These are phyloP conservation scores for Paecilomyces formosus DNA, from an alignment of 2,329 filamentous ascomycete species.

Conservation along the genomic window DNA sequence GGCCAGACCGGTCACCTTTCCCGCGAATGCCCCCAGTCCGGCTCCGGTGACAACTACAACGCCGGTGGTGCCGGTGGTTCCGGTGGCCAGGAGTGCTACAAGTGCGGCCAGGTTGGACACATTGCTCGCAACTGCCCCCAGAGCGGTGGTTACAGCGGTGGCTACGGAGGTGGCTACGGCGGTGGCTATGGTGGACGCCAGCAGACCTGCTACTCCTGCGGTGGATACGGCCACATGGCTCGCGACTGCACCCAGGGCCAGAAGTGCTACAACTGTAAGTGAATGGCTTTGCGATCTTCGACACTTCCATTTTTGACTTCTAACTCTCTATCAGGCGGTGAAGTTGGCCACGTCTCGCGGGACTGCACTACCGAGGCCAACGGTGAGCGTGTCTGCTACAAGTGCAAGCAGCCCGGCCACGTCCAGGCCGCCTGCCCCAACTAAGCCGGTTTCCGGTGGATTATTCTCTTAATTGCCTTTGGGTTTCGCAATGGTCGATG, in stretches of 20 bases:
- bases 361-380: conserved; percentile 92
- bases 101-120: conserved; percentile 94
- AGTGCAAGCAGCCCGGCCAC: conserved; percentile 80
- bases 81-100: conserved; percentile 77
- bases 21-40: conserved; percentile 57
- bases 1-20: conserved; percentile 84
- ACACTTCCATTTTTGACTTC: conserved; percentile 1
- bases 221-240: conserved; percentile 93
- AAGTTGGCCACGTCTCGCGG: conserved; percentile 89
- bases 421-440: conserved; percentile 91
- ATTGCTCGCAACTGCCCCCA: conserved; percentile 66
- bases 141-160: conserved; percentile 43
- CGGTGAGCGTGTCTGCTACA: conserved; percentile 96
- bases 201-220: conserved; percentile 97
- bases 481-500: background rate
- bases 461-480: background rate
- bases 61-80: conserved; percentile 40
- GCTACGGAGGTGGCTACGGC: conserved; percentile 37
- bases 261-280: conserved; percentile 97
- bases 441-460: conserved; percentile 38
- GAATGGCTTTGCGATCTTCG: background rate
- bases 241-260: conserved; percentile 98
- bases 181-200: conserved; percentile 48
- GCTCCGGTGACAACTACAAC: conserved; percentile 39
- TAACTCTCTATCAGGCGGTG: conserved; percentile 47